Base-by-base conservation (phyloP, 2,329 filamentous ascomycete species). In the Fusarium sp. region DNA sequence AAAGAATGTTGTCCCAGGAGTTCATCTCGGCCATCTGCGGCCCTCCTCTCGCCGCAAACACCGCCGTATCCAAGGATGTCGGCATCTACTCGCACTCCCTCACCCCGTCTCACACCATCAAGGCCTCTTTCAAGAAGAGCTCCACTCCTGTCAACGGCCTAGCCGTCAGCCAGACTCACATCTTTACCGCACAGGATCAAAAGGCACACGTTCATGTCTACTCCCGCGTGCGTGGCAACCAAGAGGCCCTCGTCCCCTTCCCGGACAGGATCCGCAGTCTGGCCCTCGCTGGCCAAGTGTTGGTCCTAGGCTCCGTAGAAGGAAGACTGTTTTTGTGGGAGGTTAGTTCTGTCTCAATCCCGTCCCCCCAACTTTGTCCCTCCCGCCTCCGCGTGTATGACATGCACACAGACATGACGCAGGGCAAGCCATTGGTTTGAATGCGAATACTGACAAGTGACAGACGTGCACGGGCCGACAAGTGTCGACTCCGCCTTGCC, bases 141-240 rank as follows among this genome's bases (percentile, higher is more conserved):
- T 91, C 92, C 14, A 89, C 90, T n/a, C 86, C 90, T 25, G 83
- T 86, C 62, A 92, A 95, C 79, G 91, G 92, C 73, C 83, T 99
- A 60, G 94, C 93, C 29, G 86, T 94, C 73, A 96, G 87, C 79
- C 84, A 87, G 46, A 90, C 90, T 18, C 96, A 99, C 78, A 85
- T 98, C 50, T 99, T 97, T 78, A 91, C 94, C 4, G 95, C 93
- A 4, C 96, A 99, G 79, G 86, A 91, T 54, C 93, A 94, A 70
- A 98, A 97, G 80, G 93, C 93, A 0, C 92, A 97, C 42, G 87
- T 99, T 1, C 93, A 98, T 80, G 93, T 99, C 60, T 99, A 98
- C 81, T 94, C 88, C 62, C 87, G 93, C 60, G 85, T 89, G 63
- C 91, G 92, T 68, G 92, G 92, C 27, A 96, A 92, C 73, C 93